phyloP scores from a whole-genome alignment of 192 early-diverging fungal species.

The Coemansia sp. region DNA sequence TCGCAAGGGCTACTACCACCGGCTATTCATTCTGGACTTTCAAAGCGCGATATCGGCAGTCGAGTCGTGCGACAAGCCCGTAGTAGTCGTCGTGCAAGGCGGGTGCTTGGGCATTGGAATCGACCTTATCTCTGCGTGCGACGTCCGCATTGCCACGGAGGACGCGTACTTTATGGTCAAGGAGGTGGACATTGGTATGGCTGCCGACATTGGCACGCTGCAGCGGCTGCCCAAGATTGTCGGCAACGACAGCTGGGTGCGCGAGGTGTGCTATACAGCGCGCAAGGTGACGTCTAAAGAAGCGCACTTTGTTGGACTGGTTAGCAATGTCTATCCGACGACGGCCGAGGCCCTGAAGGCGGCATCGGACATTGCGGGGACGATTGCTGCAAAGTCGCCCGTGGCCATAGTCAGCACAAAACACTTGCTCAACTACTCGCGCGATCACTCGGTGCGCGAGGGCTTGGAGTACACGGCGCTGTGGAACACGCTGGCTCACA shows the following conservation, averaged over 20 bases:
- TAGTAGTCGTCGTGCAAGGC: conserved; percentile 87
- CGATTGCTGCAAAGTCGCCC: conserved; percentile 90
- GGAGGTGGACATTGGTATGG: conserved; percentile 93
- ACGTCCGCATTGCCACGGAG: conserved; percentile 80
- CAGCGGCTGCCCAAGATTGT: conserved; percentile 96
- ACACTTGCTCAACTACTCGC: conserved; percentile 85
- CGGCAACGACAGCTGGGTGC: conserved; percentile 87
- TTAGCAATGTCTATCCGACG: conserved; percentile 57
- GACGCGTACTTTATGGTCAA: conserved; percentile 86
- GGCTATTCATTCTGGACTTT: conserved; percentile 50
- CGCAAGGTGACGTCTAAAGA: conserved; percentile 71
- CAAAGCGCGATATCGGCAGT: conserved; percentile 78
- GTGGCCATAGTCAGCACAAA: conserved; percentile 87
- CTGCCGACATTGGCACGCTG: conserved; percentile 92
- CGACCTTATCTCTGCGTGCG: conserved; percentile 89
- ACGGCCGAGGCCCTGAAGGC: conserved; percentile 27
- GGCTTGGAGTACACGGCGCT: conserved; percentile 83
- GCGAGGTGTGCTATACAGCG: conserved; percentile 88
- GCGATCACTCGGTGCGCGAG: conserved; percentile 90
- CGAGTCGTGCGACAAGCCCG: conserved; percentile 84
- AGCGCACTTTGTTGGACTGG: conserved; percentile 64
- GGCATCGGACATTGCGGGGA: conserved; percentile 68
- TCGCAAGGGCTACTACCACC: conserved; percentile 54
- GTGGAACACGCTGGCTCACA: conserved; percentile 88
- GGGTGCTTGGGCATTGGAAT: conserved; percentile 86